Evolutionary conservation across 148 eudicot genomes (phyloP).

Genomic region (Heliamphora exappendiculata): DNA sequence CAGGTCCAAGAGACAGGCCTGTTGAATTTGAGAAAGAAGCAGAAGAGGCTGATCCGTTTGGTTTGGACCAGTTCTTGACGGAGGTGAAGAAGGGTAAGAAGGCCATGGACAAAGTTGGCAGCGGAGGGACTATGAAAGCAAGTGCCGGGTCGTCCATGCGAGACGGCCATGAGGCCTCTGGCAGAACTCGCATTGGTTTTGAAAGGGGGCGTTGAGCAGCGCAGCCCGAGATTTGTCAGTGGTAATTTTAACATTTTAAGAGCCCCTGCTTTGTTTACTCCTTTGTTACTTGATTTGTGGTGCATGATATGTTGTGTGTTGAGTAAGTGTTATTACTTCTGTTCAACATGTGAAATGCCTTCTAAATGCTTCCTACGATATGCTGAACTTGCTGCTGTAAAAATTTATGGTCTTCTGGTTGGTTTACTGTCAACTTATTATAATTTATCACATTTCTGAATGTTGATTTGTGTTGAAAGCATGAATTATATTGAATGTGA

Average conservation of each 20-base stretch:
- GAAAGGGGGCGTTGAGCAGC: constrained; percentile 38
- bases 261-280: constrained; percentile 3
- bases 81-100: constrained; percentile 74
- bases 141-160: constrained; percentile 61
- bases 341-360: no score
- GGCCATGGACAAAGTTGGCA: constrained; percentile 61
- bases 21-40: constrained; percentile 72
- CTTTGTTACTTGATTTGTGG: not conserved
- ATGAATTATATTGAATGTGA: no score
- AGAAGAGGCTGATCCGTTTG: constrained; percentile 82
- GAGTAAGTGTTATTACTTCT: no score
- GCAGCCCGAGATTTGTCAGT: not conserved
- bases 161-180: constrained; percentile 60
- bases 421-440: no score
- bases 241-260: not conserved
- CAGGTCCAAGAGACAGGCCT: constrained; percentile 59
- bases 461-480: no score
- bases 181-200: constrained; percentile 47
- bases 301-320: no score
- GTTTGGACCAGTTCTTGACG: constrained; percentile 68
- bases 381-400: no score
- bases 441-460: no score
- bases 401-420: no score
- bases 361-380: no score
- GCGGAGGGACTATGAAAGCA: constrained; percentile 70